These are phyloP conservation scores for Scheffersomyces segobiensis DNA, from an alignment of 1,139 yeast species.

Conservation along the genomic window DNA sequence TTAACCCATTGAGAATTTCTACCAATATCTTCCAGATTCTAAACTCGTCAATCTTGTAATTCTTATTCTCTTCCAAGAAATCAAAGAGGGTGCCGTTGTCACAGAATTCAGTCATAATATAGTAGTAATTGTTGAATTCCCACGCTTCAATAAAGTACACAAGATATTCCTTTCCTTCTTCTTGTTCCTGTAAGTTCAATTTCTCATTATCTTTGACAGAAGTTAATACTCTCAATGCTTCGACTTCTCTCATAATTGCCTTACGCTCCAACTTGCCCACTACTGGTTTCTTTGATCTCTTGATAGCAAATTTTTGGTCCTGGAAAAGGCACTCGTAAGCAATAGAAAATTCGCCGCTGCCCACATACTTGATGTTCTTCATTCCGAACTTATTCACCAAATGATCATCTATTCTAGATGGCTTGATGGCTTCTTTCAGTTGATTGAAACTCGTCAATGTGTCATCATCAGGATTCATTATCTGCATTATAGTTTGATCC, in stretches of 20 bases:
- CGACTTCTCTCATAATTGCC: slow-evolving; percentile 41
- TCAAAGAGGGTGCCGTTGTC: slow-evolving; percentile 90
- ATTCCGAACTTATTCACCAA: slow-evolving; percentile 65
- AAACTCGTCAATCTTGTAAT: slow-evolving; percentile 91
- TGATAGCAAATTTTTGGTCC: slow-evolving; percentile 76
- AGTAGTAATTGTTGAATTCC: slow-evolving; percentile 74
- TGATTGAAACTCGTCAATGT: slow-evolving; percentile 7
- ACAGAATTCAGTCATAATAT: slow-evolving; percentile 93
- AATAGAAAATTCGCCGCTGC: slow-evolving; percentile 84
- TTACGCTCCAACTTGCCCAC: slow-evolving; percentile 43
- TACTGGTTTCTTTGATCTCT: slow-evolving; percentile 64
- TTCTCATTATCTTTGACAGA: slow-evolving; percentile 39
- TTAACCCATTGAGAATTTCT: slow-evolving; percentile 76
- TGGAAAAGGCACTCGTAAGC: slow-evolving; percentile 78
- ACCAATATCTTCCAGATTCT: slow-evolving; percentile 94
- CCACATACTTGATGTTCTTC: slow-evolving; percentile 65
- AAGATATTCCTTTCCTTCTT: slow-evolving; percentile 75
- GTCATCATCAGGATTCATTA: slow-evolving; percentile 5
- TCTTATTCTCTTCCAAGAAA: slow-evolving; percentile 69
- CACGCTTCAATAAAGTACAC: slow-evolving; percentile 83
- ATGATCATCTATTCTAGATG: slow-evolving; percentile 51
- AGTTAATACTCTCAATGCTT: slow-evolving; percentile 44
- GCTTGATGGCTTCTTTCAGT: slow-evolving; percentile 2
- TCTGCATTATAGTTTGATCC: background rate
- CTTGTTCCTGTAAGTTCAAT: slow-evolving; percentile 53